phyloP scores from a whole-genome alignment of 768 basidiomycete species.

The Dendrothele bispora region DNA sequence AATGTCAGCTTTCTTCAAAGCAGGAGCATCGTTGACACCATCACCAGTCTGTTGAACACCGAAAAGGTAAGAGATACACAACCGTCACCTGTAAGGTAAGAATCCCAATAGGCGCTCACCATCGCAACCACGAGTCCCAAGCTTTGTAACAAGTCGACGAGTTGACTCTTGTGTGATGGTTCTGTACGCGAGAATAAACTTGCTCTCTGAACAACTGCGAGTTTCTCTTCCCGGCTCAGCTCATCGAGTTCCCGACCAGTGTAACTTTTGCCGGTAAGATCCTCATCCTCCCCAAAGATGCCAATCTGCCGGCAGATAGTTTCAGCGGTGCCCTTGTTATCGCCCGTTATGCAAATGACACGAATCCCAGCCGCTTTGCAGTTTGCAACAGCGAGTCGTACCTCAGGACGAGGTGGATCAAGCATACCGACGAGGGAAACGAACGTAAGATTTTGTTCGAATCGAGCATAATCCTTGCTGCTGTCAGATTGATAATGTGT shows the following conservation, averaged over 20 bases:
- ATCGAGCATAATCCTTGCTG: conserved; percentile 80
- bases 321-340: conserved; percentile 97
- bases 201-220: conserved; percentile 83
- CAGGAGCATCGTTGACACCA: conserved; percentile 98
- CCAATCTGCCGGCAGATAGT: conserved; percentile 96
- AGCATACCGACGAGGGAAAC: conserved; percentile 97
- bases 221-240: conserved; percentile 76
- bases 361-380: conserved; percentile 93
- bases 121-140: conserved; percentile 94
- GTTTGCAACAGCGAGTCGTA: conserved; percentile 80
- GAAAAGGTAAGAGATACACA: neutral
- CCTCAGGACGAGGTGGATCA: conserved; percentile 96
- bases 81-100: neutral
- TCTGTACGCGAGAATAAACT: conserved; percentile 93
- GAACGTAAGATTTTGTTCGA: conserved; percentile 91
- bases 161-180: conserved; percentile 90
- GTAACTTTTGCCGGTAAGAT: conserved; percentile 92
- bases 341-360: conserved; percentile 96
- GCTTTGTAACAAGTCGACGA: conserved; percentile 91
- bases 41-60: conserved; percentile 84
- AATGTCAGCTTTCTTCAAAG: conserved; percentile 95
- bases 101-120: conserved; percentile 40
- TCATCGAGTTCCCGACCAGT: conserved; percentile 91
- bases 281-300: conserved; percentile 84
- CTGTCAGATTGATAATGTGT: conserved; percentile 81